Conservation (phyloP, 2,329 filamentous ascomycete species). For the Aspergillus transmontanensis region DNA sequence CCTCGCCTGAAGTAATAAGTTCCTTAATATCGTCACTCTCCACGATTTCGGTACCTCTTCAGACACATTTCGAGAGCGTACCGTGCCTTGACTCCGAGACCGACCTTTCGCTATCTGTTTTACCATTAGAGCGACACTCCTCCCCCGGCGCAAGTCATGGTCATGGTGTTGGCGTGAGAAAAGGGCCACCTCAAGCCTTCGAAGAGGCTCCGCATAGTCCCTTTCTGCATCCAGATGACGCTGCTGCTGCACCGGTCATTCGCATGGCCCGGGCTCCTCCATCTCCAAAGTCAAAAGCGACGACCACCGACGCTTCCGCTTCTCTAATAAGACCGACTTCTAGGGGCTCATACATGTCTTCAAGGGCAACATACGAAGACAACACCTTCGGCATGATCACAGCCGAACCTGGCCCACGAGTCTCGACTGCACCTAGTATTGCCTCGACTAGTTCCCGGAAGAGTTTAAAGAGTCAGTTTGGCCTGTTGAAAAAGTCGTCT, state of each 20-base stretch:
- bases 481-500: constrained; percentile 38
- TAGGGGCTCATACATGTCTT: constrained; percentile 41
- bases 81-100: constrained; percentile 47
- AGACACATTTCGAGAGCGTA: constrained; percentile 68
- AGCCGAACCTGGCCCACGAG: constrained; percentile 42
- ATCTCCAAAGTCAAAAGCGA: constrained; percentile 71
- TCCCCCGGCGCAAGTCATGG: constrained; percentile 15
- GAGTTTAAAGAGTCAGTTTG: constrained; percentile 39
- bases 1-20: constrained; percentile 56
- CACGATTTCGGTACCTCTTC: constrained; percentile 64
- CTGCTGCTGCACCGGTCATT: constrained; percentile 69
- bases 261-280: constrained; percentile 81
- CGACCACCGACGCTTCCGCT: constrained; percentile 22
- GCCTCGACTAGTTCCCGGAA: constrained; percentile 44
- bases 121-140: constrained; percentile 25
- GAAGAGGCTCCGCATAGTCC: constrained; percentile 54
- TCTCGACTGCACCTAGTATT: constrained; percentile 42
- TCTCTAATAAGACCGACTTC: constrained; percentile 36
- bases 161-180: constrained; percentile 69
- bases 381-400: constrained; percentile 43
- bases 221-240: constrained; percentile 57
- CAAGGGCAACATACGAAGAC: constrained; percentile 35
- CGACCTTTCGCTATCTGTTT: constrained; percentile 36
- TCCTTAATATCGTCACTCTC: constrained; percentile 65
- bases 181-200: constrained; percentile 64